Evolutionary conservation across 2,329 filamentous ascomycete genomes (phyloP).

Genomic region (Hypomyces perniciosus): DNA sequence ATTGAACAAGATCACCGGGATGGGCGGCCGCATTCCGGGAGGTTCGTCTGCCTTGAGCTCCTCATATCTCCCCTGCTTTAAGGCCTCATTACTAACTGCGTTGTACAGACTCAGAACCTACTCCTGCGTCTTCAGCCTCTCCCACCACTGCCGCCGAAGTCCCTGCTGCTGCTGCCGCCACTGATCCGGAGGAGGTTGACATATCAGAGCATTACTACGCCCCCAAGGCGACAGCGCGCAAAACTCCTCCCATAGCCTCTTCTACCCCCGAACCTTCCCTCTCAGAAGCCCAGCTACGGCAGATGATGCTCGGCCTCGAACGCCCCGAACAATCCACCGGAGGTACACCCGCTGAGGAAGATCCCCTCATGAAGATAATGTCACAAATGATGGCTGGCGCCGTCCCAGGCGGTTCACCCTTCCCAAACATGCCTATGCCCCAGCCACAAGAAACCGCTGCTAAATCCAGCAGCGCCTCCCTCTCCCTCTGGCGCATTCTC

Average conservation of each 20-base stretch:
- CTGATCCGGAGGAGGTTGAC: slow-evolving; percentile 70
- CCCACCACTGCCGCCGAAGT: slow-evolving; percentile 25
- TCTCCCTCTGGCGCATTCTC: slow-evolving; percentile 62
- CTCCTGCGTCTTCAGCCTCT: slow-evolving; percentile 18
- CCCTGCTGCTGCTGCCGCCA: slow-evolving; percentile 27
- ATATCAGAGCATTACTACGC: slow-evolving; percentile 70
- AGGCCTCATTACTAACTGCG: too few species aligned
- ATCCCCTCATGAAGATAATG: slow-evolving; percentile 58
- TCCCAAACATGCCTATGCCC: slow-evolving; percentile 33
- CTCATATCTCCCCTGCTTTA: background rate
- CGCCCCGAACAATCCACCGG: slow-evolving; percentile 20
- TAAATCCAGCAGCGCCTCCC: slow-evolving; percentile 30
- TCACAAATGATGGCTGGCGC: slow-evolving; percentile 56
- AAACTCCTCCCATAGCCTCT: slow-evolving; percentile 28
- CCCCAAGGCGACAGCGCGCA: slow-evolving; percentile 35
- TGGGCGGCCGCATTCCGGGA: slow-evolving; percentile 43
- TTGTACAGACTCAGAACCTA: slow-evolving; percentile 9
- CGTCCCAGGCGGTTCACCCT: slow-evolving; percentile 23
- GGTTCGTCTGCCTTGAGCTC: slow-evolving; percentile 19
- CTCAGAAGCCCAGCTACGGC: slow-evolving; percentile 56
- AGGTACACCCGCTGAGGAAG: slow-evolving; percentile 23
- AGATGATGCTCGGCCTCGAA: slow-evolving; percentile 58
- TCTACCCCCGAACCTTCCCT: slow-evolving; percentile 30
- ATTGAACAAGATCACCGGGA: slow-evolving; percentile 68
- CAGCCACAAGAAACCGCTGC: slow-evolving; percentile 28